Evolutionary conservation across 2,329 filamentous ascomycete genomes (phyloP).

Genomic region (Exophiala oligosperma): DNA sequence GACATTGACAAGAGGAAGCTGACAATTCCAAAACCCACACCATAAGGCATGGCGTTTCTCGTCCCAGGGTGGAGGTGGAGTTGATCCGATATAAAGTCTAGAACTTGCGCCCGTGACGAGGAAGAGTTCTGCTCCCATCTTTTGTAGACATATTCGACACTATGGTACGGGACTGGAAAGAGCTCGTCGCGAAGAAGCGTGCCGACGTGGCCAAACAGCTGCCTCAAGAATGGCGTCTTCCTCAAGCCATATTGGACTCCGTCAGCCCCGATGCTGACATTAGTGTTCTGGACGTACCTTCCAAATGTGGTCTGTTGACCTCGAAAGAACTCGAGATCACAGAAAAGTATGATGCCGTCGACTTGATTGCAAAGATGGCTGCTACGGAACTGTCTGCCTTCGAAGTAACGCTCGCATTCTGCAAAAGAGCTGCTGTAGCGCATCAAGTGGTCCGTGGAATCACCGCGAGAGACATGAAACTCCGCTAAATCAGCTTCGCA

Average conservation of each 20-base stretch:
- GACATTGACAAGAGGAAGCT: too few species aligned
- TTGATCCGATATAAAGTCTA: neutral
- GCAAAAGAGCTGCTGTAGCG: constrained; percentile 40
- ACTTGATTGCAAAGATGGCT: constrained; percentile 32
- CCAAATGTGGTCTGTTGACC: constrained; percentile 45
- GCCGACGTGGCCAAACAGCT: constrained; percentile 14
- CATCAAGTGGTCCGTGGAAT: constrained; percentile 48
- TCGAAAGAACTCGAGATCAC: constrained; percentile 49
- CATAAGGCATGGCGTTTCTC: too few species aligned
- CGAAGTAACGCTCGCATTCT: constrained; percentile 45
- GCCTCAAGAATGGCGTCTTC: constrained; percentile 34
- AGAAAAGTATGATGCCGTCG: constrained; percentile 46
- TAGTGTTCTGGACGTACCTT: constrained; percentile 32
- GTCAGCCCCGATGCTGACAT: constrained; percentile 14
- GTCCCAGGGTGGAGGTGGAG: neutral
- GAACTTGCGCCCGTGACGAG: too few species aligned
- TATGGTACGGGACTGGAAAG: constrained; percentile 18
- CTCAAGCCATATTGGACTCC: constrained; percentile 8
- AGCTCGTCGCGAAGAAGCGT: constrained; percentile 17
- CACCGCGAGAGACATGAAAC: neutral
- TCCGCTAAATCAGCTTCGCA: constrained; percentile 3
- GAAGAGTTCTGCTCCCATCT: neutral
- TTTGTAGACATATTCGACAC: neutral
- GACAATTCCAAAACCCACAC: too few species aligned
- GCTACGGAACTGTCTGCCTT: constrained; percentile 13